Conservation (phyloP, 1,139 yeast genomes). For the Yarrowia galli region DNA sequence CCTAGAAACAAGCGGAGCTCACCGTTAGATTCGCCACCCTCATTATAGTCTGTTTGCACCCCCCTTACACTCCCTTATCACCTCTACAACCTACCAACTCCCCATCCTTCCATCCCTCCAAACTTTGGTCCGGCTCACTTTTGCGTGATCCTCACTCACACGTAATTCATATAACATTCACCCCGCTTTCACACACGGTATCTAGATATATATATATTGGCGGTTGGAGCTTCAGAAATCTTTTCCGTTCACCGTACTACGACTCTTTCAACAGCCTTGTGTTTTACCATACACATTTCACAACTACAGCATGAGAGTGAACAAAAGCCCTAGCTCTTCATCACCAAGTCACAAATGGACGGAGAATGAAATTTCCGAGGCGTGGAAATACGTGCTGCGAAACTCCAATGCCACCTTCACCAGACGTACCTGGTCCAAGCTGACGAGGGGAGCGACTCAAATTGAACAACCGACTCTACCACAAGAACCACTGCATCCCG, state of each 20-base stretch:
- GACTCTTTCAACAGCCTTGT: too few relatives aligned
- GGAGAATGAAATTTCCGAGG: conserved; percentile 13
- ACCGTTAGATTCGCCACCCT: too few relatives aligned
- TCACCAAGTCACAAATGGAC: conserved; percentile 4
- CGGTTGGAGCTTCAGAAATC: too few relatives aligned
- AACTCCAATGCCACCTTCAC: conserved; percentile 26
- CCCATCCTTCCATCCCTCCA: background rate
- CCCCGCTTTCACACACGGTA: background rate
- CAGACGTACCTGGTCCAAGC: conserved; percentile 15
- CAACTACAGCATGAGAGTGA: background rate
- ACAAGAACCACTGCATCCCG: background rate
- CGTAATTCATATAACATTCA: conserved; percentile 2
- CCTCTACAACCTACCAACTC: too few relatives aligned
- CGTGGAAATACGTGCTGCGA: conserved; percentile 25
- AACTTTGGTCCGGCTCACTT: background rate
- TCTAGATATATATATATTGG: conserved; percentile 11
- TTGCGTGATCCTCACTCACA: background rate
- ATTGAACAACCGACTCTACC: background rate
- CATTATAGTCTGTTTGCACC: too few relatives aligned
- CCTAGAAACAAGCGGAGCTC: too few relatives aligned
- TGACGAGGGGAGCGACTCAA: background rate
- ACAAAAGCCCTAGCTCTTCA: conserved; percentile 1
- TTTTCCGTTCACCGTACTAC: too few relatives aligned
- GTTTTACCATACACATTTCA: background rate
- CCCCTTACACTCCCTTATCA: too few relatives aligned